Conservation (phyloP, 75 land plant genomes). For the Cunninghamia lanceolata region DNA sequence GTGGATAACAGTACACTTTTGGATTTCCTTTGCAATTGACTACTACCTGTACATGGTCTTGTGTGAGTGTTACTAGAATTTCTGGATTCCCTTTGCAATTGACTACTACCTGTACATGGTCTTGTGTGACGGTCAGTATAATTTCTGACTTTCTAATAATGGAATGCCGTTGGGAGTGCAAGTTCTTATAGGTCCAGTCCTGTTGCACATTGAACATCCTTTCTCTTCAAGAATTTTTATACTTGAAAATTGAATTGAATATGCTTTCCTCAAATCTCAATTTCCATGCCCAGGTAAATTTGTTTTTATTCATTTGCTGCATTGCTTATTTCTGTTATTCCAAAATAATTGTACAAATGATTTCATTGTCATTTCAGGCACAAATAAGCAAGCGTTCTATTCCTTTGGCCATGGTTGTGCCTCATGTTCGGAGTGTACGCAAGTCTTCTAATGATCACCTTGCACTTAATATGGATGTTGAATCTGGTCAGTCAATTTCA, state of each 20-base stretch:
- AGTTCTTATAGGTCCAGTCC: neutral
- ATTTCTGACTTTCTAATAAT: neutral
- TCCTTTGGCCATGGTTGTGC: conserved; percentile 29
- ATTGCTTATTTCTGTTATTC: neutral
- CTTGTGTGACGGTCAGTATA: neutral
- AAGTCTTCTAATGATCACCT: conserved; percentile 72
- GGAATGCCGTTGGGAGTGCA: neutral
- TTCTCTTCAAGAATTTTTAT: neutral
- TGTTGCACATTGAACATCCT: neutral
- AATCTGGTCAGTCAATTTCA: conserved; percentile 34
- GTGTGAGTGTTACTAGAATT: neutral
- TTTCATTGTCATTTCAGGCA: conserved; percentile 24
- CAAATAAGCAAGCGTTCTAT: conserved; percentile 52
- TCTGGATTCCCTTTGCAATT: neutral
- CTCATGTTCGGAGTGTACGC: conserved; percentile 79
- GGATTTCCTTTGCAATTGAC: neutral
- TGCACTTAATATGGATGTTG: conserved; percentile 73
- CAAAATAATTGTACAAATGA: neutral
- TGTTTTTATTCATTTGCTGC: neutral
- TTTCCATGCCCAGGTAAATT: neutral
- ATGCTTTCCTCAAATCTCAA: neutral
- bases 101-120: neutral
- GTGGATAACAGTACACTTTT: neutral
- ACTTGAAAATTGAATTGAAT: neutral
- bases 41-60: neutral